Conservation (phyloP, 352 stramenopile species). For the Thraustochytrium striatum region DNA sequence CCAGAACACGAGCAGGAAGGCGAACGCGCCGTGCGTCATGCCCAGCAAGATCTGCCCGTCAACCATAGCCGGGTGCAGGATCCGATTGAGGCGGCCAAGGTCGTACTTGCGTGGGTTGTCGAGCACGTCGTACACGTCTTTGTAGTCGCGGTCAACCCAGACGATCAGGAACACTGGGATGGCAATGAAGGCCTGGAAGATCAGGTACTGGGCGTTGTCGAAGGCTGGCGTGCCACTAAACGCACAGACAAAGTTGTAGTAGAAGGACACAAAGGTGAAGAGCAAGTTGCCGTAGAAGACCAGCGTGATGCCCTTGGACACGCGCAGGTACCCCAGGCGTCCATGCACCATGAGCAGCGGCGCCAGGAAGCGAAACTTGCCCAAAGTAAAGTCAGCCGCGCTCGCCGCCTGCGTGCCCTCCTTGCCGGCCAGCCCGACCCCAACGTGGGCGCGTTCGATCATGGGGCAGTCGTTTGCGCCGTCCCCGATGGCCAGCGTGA, state of each 20-base stretch:
- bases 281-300: slow-evolving; percentile 95
- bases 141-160: slow-evolving; percentile 55
- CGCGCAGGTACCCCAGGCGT: slow-evolving; percentile 86
- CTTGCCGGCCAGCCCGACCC: slow-evolving; percentile 85
- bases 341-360: slow-evolving; percentile 83
- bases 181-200: slow-evolving; percentile 58
- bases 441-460: slow-evolving; percentile 86
- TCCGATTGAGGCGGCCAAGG: slow-evolving; percentile 28
- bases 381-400: slow-evolving; percentile 85
- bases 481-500: slow-evolving; percentile 85
- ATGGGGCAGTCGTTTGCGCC: slow-evolving; percentile 89
- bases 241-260: slow-evolving; percentile 81
- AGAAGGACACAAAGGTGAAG: slow-evolving; percentile 88
- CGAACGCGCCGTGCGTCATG: slow-evolving; percentile 16
- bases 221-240: slow-evolving; percentile 53
- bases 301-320: slow-evolving; percentile 84
- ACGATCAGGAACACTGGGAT: slow-evolving; percentile 55
- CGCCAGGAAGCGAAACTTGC: slow-evolving; percentile 84
- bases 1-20: slow-evolving; percentile 37
- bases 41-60: slow-evolving; percentile 39
- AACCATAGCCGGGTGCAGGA: slow-evolving; percentile 30
- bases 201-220: slow-evolving; percentile 52
- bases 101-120: slow-evolving; percentile 3
- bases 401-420: slow-evolving; percentile 90
- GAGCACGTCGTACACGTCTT: slow-evolving; percentile 27